Base-by-base conservation (phyloP, 2,329 filamentous ascomycete genomes). In the Alternaria dauci region DNA sequence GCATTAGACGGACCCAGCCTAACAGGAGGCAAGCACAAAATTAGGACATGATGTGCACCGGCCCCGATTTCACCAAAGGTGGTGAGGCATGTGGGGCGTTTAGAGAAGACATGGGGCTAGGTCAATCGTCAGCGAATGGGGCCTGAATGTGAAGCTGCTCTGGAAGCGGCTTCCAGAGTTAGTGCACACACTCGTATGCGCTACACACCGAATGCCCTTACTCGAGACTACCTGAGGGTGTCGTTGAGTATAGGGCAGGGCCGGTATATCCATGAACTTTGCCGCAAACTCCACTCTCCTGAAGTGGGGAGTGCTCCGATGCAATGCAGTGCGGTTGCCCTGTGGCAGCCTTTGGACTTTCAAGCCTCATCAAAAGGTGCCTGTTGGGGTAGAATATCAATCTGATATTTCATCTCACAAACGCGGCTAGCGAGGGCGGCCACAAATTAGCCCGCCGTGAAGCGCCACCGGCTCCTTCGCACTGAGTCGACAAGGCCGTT, bases 261-360 rank as follows among this genome's bases (percentile, higher is more conserved):
- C 51, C 52, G 65, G 59, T 69, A 70, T 70, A 70, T 59, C 61
- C 63, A 63, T 56, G 57, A 52, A 52, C 53, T 54, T 57, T 39
- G 61, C 47, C 54, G 48, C 41, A n/a, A 55, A 42, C 60, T 66
- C 62, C 41, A 54, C 59, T 57, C 59, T 62, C 75, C 71, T 61
- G 58, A 76, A 73, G 42, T 57, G 72, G 76, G 74, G 44, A 63
- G 62, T 71, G 61, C 59, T 44, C 75, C 75, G 76, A 76, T 68
- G 74, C 75, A 73, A 62, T 69, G 69, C 66, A 58, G 61, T 65
- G 65, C 60, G 66, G 68, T 65, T 66, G 67, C 62, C 70, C 67
- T 61, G 63, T 64, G 57, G 65, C 68, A 59, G 55, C 39, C 67
- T 63, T 69, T 65, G 57, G 58, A 61, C 61, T 65, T 63, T 72